A percentile compares a stretch with the other conserved stretches of the same genome.
phyloP scores from a whole-genome alignment of 495 filamentous ascomycete species.

The Lineolata rhizophorae region DNA sequence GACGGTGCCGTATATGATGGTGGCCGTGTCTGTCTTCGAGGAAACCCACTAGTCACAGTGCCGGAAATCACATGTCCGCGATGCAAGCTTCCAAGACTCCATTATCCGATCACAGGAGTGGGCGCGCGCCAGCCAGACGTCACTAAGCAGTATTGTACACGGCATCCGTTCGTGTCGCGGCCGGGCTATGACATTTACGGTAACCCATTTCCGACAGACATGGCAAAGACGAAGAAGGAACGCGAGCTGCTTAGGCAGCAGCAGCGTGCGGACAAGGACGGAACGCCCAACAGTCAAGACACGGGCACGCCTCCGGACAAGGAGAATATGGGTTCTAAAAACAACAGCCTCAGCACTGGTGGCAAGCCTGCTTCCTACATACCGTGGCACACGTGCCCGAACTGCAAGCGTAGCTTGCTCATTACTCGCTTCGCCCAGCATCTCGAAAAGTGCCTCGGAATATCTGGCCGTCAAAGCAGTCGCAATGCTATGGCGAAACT shows the following conservation, averaged over 20 bases:
- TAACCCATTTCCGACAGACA: constrained; percentile 43
- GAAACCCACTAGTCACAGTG: constrained; percentile 52
- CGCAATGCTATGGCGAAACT: constrained; percentile 21
- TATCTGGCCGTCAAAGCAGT: constrained; percentile 45
- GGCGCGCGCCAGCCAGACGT: constrained; percentile 12
- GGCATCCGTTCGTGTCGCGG: constrained; percentile 47
- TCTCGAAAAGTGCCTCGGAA: constrained; percentile 60
- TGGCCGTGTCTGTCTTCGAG: constrained; percentile 47
- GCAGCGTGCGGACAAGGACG: constrained; percentile 10
- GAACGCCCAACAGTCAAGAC: constrained; percentile 15
- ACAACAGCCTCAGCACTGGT: constrained; percentile 17
- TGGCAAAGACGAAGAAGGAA: constrained; percentile 33
- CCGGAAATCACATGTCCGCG: constrained; percentile 36
- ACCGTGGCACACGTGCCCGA: constrained; percentile 50
- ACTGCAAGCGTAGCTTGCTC: constrained; percentile 36
- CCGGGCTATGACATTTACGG: constrained; percentile 67
- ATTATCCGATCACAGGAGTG: constrained; percentile 17
- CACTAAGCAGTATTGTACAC: constrained; percentile 42
- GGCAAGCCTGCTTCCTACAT: constrained; percentile 41
- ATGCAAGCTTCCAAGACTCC: constrained; percentile 21
- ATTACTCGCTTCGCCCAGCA: constrained; percentile 47
- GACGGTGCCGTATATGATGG: constrained; percentile 47
- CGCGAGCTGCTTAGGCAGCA: constrained; percentile 14
- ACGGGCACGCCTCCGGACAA: constrained; percentile 6
- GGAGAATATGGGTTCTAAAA: constrained; percentile 9